Evolutionary conservation across 2,329 filamentous ascomycete species (phyloP), one percentile per base, ranked within the genome.

Genomic region (Claviceps digitariae): DNA sequence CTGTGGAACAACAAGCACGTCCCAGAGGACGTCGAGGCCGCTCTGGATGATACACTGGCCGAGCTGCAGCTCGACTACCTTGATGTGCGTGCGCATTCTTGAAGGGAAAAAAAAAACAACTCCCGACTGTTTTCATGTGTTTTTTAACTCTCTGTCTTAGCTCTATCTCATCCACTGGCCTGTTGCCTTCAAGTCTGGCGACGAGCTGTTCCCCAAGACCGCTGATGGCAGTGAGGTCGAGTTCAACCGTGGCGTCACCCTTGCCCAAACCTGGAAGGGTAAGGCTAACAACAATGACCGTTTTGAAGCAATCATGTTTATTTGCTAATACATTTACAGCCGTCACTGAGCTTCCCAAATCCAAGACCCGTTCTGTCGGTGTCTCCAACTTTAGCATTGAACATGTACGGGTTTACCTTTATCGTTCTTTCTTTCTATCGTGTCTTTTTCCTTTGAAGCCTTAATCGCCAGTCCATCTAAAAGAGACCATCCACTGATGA

Each of bases 351-450:
- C 75, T 84, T 17, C 76, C 77, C 56, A 78, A 74, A 59, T 73
- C 70, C 59, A 84, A 84, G 66, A 79, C 77, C 58, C 76, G 75
- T 65, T 80, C 83, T 69, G 80, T 87, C 60, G 84, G 83, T 64
- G 82, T 88, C 58, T 86, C 83, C 67, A 88, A 88, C 75, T 87
- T 86, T 63, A 77, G 74, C 63, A 78, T 85, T 64, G 76, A 77
- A 66, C 67, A 71, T 58, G 67, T 66, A 63, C 38, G 65, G 15
- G 17, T 27, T 29, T n/a, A 4, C 12, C n/a, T 20, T 41, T 17
- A n/a, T 9, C 1, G n/a, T 40, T 4, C 1, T 21, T 12, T 29
- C 27, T 4, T 29, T 29, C 27, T 29, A 4, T 29, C 27, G 4
- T 13, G n/a, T 21, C 20, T 43, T 43, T 23, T 10, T 13, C 40